Base-by-base conservation (phyloP, 805 yeast species). In the Blastobotrys robertii region DNA sequence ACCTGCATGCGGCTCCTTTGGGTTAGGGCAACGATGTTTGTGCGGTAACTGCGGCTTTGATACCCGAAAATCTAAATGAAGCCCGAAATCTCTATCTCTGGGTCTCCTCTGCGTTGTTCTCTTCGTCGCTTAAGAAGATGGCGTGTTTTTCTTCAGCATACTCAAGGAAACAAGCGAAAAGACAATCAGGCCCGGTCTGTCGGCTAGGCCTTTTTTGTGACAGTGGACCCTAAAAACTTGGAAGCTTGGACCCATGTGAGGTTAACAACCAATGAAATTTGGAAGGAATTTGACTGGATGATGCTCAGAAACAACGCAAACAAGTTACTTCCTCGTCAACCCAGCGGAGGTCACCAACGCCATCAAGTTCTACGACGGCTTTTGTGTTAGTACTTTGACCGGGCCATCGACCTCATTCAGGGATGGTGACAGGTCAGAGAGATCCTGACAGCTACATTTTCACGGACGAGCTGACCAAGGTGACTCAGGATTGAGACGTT, bases 391-490 rank as follows among this genome's bases (percentile, higher is more conserved):
- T 70, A 66, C 47, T 75, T 70, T 19, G 44, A 62, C 28, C 50
- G 50, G 42, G 74, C 70, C 4, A 5, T 57, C 70, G 41, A 40
- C 14, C 12, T 28, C 25, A 12, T 32, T 13, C 34, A 19, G 10
- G 19, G 37, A 56, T 19, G 37, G 16, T n/a, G 51, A 49, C 47
- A 33, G 29, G 25, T 15, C 37, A 69, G 16, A 22, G 54, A 19
- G 46, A 45, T 39, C 42, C 60, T 32, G 72, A 62, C 30, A 63
- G 69, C 14, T 72, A 70, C 47, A 65, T 70, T 10, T 72, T 73
- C 54, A 64, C 73, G 46, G 62, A 65, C 40, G 77, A 71, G 51
- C 63, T 73, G 46, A 72, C 64, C 38, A 66, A 67, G 53, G 67
- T 64, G 42, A 68, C 73, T 11, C 59, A 71, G 39, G 67, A 71